These are phyloP conservation scores for Ceratocystis cacaofunesta DNA, from an alignment of 2,329 filamentous ascomycete genomes.

Conservation along the genomic window DNA sequence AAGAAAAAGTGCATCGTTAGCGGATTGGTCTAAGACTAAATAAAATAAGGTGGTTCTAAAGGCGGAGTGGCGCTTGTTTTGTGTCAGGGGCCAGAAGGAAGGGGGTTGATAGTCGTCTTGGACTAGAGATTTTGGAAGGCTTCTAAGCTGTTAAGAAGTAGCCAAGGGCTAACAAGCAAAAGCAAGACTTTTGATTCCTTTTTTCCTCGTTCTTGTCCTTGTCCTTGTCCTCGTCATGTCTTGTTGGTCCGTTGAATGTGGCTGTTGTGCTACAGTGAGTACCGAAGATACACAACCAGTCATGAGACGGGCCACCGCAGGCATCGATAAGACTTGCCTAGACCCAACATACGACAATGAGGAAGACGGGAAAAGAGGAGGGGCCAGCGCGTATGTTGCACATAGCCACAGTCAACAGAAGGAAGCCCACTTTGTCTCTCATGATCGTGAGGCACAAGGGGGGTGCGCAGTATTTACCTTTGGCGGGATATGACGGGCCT, in stretches of 20 bases:
- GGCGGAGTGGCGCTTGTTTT: not conserved
- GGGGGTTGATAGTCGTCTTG: not conserved
- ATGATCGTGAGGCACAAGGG: not conserved
- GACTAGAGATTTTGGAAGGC: not conserved
- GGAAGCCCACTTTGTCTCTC: too few relatives aligned
- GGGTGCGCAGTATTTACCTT: slow-evolving; percentile 1
- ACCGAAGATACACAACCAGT: not conserved
- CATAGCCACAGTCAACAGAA: not conserved
- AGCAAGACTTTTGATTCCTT: not conserved
- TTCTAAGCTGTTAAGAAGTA: not conserved
- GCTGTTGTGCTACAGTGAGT: not conserved
- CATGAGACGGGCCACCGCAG: not conserved
- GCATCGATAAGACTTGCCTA: not conserved
- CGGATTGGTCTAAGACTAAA: not conserved
- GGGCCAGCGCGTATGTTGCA: not conserved
- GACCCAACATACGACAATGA: not conserved
- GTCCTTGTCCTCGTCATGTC: not conserved
- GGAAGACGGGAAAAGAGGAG: not conserved
- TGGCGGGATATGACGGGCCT: slow-evolving; percentile 9
- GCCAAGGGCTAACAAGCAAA: not conserved
- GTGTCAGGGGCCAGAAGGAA: not conserved
- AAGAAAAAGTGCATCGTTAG: slow-evolving; percentile 1
- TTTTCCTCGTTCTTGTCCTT: not conserved
- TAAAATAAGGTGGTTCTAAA: not conserved
- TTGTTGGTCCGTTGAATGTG: not conserved